Evolutionary conservation across 805 yeast species (phyloP).

Genomic region (Teunomyces lycoperdinae): DNA sequence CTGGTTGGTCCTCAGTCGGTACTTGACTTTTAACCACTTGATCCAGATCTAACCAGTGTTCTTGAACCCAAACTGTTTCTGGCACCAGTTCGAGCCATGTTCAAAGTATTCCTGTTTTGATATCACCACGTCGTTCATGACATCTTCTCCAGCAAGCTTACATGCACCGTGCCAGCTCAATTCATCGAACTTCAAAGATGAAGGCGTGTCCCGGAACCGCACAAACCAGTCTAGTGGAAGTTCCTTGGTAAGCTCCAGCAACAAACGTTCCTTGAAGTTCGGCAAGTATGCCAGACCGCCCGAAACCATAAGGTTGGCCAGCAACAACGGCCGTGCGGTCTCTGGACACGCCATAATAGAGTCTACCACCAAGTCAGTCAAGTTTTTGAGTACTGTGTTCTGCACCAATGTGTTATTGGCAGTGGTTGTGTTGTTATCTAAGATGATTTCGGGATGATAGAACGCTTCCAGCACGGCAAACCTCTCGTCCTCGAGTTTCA

Average conservation of each 20-base stretch:
- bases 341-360: conserved; percentile 71
- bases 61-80: conserved; percentile 48
- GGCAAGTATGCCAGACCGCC: conserved; percentile 82
- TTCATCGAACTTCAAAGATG: conserved; percentile 19
- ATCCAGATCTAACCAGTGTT: conserved; percentile 21
- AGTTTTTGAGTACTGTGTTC: conserved; percentile 55
- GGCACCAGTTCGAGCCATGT: conserved; percentile 66
- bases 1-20: conserved; percentile 77
- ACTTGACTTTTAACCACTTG: conserved; percentile 73
- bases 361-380: conserved; percentile 77
- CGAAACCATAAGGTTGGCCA: conserved; percentile 71
- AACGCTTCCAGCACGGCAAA: conserved; percentile 84
- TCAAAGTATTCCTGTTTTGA: conserved; percentile 81
- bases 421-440: conserved; percentile 32
- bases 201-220: conserved; percentile 28
- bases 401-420: conserved; percentile 30
- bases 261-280: conserved; percentile 62
- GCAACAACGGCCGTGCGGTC: conserved; percentile 66
- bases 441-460: conserved; percentile 74
- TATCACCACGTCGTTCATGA: conserved; percentile 53
- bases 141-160: conserved; percentile 34
- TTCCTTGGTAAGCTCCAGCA: conserved; percentile 60
- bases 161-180: conserved; percentile 39
- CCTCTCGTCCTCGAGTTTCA: conserved; percentile 76
- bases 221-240: conserved; percentile 72